Evolutionary conservation across 129 eudicot genomes (phyloP).

Genomic region (Gnaphalium uliginosum): DNA sequence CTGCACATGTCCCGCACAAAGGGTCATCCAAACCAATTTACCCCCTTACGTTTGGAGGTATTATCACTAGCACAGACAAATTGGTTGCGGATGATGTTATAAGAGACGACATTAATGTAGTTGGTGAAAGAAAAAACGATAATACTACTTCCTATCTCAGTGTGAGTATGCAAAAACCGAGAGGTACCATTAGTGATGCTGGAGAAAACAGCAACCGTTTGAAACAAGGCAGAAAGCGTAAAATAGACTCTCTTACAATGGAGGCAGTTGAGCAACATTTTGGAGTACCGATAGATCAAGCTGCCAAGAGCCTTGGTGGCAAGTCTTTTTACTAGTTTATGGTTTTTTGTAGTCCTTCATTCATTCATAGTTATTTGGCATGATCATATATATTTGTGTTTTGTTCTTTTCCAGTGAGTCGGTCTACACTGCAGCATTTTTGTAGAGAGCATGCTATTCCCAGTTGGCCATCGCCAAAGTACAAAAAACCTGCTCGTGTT

Average conservation of each 20-base stretch:
- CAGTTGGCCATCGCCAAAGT: conserved; percentile 10
- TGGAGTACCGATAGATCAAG: conserved; percentile 20
- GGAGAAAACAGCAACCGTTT: neutral
- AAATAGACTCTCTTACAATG: conserved; percentile 8
- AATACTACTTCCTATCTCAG: neutral
- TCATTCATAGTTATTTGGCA: neutral
- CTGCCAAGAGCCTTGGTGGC: conserved; percentile 1
- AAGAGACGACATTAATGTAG: neutral
- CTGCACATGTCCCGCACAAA: neutral
- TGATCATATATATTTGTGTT: neutral
- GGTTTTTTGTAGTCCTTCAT: neutral
- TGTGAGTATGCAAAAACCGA: conserved; percentile 6
- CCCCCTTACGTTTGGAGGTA: neutral
- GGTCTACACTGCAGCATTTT: conserved; percentile 18
- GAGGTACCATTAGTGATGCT: neutral
- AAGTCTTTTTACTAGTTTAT: conserved; percentile 10
- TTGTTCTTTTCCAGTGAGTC: conserved; percentile 2
- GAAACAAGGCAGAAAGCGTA: conserved; percentile 16
- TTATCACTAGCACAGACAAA: neutral
- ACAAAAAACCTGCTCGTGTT: neutral
- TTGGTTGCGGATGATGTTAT: neutral
- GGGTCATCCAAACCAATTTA: neutral
- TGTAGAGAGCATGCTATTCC: conserved; percentile 8
- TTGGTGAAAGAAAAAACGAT: neutral
- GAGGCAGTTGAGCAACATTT: conserved; percentile 7